These are phyloP conservation scores for Acacia acuminata DNA, from an alignment of 306 rosid species.

Conservation along the genomic window DNA sequence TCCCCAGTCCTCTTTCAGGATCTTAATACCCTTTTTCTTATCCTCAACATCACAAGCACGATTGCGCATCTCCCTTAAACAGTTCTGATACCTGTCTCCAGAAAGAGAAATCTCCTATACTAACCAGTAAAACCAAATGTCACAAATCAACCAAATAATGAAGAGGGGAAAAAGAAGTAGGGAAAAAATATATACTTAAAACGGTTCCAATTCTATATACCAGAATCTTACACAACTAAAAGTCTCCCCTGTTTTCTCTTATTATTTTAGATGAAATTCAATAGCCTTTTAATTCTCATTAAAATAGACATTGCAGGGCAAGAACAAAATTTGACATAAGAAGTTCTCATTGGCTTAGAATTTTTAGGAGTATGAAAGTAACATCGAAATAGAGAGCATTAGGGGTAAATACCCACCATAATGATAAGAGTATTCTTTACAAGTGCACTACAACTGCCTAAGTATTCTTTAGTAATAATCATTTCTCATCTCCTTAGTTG, in stretches of 20 bases:
- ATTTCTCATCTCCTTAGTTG: not conserved
- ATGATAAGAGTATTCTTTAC: not conserved
- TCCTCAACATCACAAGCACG: constrained; percentile 86
- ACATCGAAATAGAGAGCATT: constrained; percentile 16
- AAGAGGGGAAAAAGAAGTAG: not conserved
- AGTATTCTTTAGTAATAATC: not conserved
- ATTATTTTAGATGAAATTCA: not conserved
- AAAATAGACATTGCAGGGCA: not conserved
- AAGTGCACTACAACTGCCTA: too few species aligned
- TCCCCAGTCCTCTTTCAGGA: constrained; percentile 77
- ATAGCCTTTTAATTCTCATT: not conserved
- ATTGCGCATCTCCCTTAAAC: constrained; percentile 84
- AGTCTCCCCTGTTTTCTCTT: not conserved
- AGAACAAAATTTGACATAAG: not conserved
- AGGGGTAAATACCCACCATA: not conserved
- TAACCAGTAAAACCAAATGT: constrained; percentile 55
- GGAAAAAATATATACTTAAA: not conserved
- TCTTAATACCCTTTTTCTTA: constrained; percentile 72
- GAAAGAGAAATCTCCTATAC: constrained; percentile 95
- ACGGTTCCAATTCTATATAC: not conserved
- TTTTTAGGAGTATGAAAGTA: constrained; percentile 19
- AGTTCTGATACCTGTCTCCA: constrained; percentile 86
- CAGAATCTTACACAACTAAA: constrained; percentile 14
- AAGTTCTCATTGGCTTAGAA: not conserved
- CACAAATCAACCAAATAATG: constrained; percentile 41